Evolutionary conservation across 108 stramenopile species (phyloP).

Genomic region (Skeletonema tropicum): DNA sequence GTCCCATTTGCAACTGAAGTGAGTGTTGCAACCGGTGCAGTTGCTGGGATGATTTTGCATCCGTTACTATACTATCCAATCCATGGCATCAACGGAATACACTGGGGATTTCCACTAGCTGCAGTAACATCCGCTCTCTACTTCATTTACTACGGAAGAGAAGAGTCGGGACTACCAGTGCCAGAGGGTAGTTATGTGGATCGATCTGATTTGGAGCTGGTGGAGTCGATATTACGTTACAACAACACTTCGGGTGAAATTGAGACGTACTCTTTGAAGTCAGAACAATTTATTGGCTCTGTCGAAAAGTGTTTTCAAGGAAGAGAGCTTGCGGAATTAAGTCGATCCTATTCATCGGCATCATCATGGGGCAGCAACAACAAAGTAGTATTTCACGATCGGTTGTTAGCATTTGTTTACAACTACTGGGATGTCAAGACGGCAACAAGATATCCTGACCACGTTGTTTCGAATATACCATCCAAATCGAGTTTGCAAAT

Average conservation of each 20-base stretch:
- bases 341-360: constrained; percentile 22
- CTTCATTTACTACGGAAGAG: constrained; percentile 42
- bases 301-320: constrained; percentile 30
- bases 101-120: constrained; percentile 38
- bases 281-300: constrained; percentile 27
- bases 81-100: constrained; percentile 41
- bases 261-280: constrained; percentile 44
- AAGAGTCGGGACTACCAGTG: constrained; percentile 26
- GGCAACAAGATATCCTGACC: constrained; percentile 25
- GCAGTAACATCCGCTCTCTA: constrained; percentile 33
- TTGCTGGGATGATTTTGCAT: constrained; percentile 50
- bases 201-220: constrained; percentile 19
- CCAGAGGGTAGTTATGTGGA: constrained; percentile 40
- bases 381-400: constrained; percentile 46
- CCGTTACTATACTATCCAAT: constrained; percentile 53
- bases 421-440: constrained; percentile 44
- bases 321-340: constrained; percentile 11
- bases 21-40: constrained; percentile 48
- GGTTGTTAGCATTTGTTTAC: constrained; percentile 45
- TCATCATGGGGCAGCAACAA: constrained; percentile 3
- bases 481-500: constrained; percentile 10
- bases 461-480: constrained; percentile 24
- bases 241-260: constrained; percentile 19
- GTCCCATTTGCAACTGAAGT: constrained; percentile 45
- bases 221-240: constrained; percentile 48